These are phyloP conservation scores for Chaetomium strumarium DNA, from an alignment of 2,329 filamentous ascomycete genomes.

Conservation along the genomic window DNA sequence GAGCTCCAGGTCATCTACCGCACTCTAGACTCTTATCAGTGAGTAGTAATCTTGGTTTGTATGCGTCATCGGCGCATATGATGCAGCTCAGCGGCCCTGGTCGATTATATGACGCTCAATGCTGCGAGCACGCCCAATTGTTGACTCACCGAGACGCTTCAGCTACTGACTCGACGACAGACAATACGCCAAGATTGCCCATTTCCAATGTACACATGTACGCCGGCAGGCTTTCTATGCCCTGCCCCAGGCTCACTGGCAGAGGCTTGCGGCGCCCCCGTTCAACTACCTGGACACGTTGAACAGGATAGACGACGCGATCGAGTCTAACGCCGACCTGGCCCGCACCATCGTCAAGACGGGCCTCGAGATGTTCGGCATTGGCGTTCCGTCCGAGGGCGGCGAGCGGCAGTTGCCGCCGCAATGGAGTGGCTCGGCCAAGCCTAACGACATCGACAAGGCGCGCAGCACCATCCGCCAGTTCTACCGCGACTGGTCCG, in stretches of 20 bases:
- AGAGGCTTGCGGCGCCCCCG: slow-evolving; percentile 71
- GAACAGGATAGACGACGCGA: slow-evolving; percentile 74
- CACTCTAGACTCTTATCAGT: slow-evolving; percentile 87
- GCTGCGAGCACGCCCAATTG: background rate
- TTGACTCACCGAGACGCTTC: background rate
- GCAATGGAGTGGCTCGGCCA: slow-evolving; percentile 67
- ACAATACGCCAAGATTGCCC: slow-evolving; percentile 77
- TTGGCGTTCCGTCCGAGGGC: slow-evolving; percentile 29
- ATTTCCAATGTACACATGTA: slow-evolving; percentile 86
- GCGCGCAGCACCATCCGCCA: slow-evolving; percentile 88
- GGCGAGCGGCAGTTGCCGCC: slow-evolving; percentile 45
- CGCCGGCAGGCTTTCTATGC: slow-evolving; percentile 91
- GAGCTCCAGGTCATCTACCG: slow-evolving; percentile 75
- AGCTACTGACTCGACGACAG: slow-evolving; percentile 38
- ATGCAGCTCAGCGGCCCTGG: background rate
- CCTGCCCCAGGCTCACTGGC: slow-evolving; percentile 76
- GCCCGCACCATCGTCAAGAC: slow-evolving; percentile 70
- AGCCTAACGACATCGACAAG: slow-evolving; percentile 74
- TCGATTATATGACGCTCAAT: background rate
- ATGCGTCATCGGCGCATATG: background rate
- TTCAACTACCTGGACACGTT: slow-evolving; percentile 79
- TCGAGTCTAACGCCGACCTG: slow-evolving; percentile 80
- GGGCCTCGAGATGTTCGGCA: slow-evolving; percentile 61
- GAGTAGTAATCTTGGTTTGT: slow-evolving; percentile 34
- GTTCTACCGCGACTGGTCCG: slow-evolving; percentile 92